Conservation (phyloP, 2,329 filamentous ascomycete species). For the Colletotrichum horii region DNA sequence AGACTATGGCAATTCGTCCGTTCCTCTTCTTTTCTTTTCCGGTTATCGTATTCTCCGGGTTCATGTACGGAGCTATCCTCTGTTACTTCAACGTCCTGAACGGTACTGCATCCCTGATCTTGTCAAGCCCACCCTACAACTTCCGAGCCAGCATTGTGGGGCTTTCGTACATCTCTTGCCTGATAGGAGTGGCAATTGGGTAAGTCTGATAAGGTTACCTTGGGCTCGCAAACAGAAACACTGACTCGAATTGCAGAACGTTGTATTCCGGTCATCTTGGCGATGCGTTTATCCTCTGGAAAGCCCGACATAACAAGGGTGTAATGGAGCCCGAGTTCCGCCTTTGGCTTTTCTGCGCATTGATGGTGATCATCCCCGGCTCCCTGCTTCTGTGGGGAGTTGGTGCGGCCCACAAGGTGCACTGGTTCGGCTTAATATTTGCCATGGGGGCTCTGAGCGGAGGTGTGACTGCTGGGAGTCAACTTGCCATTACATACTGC, state of each 20-base stretch:
- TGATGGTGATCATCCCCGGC: conserved; percentile 9
- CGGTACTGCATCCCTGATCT: conserved; percentile 45
- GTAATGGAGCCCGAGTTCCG: conserved; percentile 46
- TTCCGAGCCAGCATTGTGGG: conserved; percentile 44
- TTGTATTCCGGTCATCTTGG: conserved; percentile 37
- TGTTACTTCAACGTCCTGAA: conserved; percentile 50
- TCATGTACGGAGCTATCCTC: conserved; percentile 46
- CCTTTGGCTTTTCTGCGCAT: conserved; percentile 40
- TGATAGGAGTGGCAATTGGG: conserved; percentile 32
- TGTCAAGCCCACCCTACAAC: conserved; percentile 41
- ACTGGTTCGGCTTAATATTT: conserved; percentile 47
- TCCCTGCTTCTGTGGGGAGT: conserved; percentile 31
- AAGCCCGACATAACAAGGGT: conserved; percentile 43
- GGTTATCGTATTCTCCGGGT: conserved; percentile 46
- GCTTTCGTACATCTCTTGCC: conserved; percentile 40
- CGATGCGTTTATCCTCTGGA: conserved; percentile 41
- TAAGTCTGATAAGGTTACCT: not conserved
- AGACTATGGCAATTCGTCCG: not conserved
- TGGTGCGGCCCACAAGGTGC: conserved; percentile 38
- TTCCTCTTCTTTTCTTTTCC: conserved; percentile 25
- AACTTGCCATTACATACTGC: conserved; percentile 43
- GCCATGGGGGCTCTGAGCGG: conserved; percentile 42
- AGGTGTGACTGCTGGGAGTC: conserved; percentile 37
- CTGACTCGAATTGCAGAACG: conserved; percentile 1
- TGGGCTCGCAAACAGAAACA: not conserved